phyloP scores from a whole-genome alignment of 495 filamentous ascomycete species.

The Penicillium lividum region DNA sequence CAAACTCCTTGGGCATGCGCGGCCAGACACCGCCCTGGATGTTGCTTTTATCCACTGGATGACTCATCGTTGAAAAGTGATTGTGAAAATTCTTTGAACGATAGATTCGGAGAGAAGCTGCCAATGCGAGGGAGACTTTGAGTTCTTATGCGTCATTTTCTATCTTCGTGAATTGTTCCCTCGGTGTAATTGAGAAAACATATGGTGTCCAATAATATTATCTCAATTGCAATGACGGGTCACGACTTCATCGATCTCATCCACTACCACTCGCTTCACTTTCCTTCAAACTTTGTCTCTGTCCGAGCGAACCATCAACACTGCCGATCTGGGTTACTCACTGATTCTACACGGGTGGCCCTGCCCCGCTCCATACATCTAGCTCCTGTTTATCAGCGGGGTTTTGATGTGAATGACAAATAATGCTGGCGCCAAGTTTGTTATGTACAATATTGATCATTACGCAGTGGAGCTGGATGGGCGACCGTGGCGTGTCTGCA shows the following conservation, averaged over 20 bases:
- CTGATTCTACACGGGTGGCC: neutral
- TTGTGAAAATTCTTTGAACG: neutral
- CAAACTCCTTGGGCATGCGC: constrained; percentile 18
- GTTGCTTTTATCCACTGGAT: constrained; percentile 6
- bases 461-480: too few species aligned
- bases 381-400: neutral
- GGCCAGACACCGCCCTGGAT: constrained; percentile 24
- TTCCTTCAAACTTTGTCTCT: neutral
- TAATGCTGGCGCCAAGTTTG: neutral
- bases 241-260: neutral
- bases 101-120: neutral
- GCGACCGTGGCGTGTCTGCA: too few species aligned
- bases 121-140: neutral
- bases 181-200: neutral
- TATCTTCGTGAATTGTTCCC: neutral
- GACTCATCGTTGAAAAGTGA: neutral
- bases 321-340: neutral
- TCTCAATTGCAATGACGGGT: constrained; percentile 3
- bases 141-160: constrained; percentile 2
- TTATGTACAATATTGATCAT: neutral
- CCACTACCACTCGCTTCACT: constrained; percentile 5
- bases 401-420: neutral
- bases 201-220: neutral
- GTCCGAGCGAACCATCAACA: neutral
- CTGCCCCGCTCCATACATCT: neutral